These are phyloP conservation scores for Samsoniella hepiali DNA, from an alignment of 2,329 filamentous ascomycete species.

Conservation along the genomic window DNA sequence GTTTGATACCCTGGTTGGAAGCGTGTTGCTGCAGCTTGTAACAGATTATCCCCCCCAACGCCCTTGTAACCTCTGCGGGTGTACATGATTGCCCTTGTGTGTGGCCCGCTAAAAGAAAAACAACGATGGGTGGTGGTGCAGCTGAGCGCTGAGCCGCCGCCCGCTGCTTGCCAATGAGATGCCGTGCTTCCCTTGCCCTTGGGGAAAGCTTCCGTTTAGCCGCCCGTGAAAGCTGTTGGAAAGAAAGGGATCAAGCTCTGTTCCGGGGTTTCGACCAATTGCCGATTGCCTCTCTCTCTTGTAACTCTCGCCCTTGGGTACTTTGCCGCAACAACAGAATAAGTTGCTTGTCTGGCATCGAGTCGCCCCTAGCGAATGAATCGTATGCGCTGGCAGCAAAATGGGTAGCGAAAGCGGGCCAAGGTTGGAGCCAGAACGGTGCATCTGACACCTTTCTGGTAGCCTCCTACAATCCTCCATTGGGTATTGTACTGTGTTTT, in stretches of 20 bases:
- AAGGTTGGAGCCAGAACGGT: slow-evolving; percentile 13
- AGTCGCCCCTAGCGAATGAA: slow-evolving; percentile 11
- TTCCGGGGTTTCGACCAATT: background rate
- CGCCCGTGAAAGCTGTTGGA: slow-evolving; percentile 2
- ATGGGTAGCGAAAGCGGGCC: slow-evolving; percentile 14
- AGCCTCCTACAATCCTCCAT: background rate
- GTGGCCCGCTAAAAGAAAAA: too few relatives aligned
- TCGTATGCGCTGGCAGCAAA: slow-evolving; percentile 14
- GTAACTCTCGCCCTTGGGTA: background rate
- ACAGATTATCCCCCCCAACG: too few relatives aligned
- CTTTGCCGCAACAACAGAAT: background rate
- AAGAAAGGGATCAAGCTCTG: background rate
- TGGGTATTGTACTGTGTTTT: background rate
- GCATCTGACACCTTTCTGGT: background rate
- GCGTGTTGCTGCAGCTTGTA: too few relatives aligned
- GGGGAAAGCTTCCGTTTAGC: background rate
- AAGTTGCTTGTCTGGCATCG: background rate
- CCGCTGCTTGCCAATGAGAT: background rate
- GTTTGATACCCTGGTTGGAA: too few relatives aligned
- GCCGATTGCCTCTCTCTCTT: background rate
- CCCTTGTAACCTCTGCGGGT: too few relatives aligned
- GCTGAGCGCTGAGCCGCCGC: background rate
- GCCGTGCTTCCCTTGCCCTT: background rate
- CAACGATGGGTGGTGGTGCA: background rate
- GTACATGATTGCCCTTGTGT: too few relatives aligned